Base-by-base conservation (phyloP, 2,329 filamentous ascomycete species). In the Diaporthe capsici region DNA sequence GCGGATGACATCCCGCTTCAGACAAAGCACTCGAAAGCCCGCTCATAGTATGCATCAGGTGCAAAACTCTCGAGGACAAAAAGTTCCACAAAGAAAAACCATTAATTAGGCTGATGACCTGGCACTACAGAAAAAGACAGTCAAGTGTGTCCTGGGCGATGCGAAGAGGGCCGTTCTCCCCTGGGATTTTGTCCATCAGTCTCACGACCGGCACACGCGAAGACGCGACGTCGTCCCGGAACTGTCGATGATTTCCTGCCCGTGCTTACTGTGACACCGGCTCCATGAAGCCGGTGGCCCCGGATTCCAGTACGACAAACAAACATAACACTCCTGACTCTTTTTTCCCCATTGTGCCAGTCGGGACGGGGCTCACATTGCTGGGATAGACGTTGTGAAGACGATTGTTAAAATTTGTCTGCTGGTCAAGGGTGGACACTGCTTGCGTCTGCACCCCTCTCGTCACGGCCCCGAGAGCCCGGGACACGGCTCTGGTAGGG, bases 251-350 rank as follows among this genome's bases (percentile, higher is more conserved):
- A 31, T 57, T 4, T 58, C 28, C 28, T 12, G 4, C 25, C 31
- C 31, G 55, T 28, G 51, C 51, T 28, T 20, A 20, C 39, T 31
- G 60, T 22, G 28, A 17, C 39, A 65, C 9, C 8, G 15, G 60
- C 15, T 8, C 60, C 60, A 7, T n/a, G 15, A 37, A 61, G 9
- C 12, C 44, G 61, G 28, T n/a, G 17, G 20, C 12, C 10, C 60
- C 60, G 63, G 37, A 49, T 51, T 51, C 28, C 44, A 51, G 63
- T 37, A 13, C 63, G 25, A 67, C 44, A 67, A 67, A 65, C 25
- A 67, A 49, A 37, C 5, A 49, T 9, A n/a, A 22, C 15, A 47
- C 4, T 5, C 8, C 61, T 55, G 31, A 7, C 9, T 20, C 39
- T 47, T 15, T 28, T 22, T 15, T 1, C 42, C 1, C 42, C 42